These are phyloP conservation scores for Colletotrichum incanum DNA, from an alignment of 2,329 filamentous ascomycete species.

Conservation along the genomic window DNA sequence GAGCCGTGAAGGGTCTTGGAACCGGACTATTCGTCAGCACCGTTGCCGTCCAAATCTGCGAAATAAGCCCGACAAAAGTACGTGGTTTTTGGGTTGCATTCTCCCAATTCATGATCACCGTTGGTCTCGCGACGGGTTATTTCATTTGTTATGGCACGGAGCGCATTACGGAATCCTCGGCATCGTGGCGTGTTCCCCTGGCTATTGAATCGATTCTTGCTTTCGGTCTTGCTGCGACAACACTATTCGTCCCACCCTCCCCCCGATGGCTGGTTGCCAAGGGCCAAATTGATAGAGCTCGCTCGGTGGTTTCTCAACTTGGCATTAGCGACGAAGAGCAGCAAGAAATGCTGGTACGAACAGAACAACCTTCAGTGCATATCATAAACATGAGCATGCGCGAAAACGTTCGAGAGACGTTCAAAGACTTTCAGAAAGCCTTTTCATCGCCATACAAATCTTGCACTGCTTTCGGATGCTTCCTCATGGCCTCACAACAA, in stretches of 20 bases:
- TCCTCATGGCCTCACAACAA: conserved; percentile 69
- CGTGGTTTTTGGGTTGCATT: conserved; percentile 67
- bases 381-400: conserved; percentile 49
- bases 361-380: conserved; percentile 42
- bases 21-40: conserved; percentile 71
- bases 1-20: conserved; percentile 70
- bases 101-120: conserved; percentile 67
- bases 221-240: conserved; percentile 50
- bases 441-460: conserved; percentile 54
- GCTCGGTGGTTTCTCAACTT: conserved; percentile 3
- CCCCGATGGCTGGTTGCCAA: conserved; percentile 70
- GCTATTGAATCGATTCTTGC: conserved; percentile 56
- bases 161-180: conserved; percentile 56
- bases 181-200: conserved; percentile 71
- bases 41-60: conserved; percentile 69
- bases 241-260: conserved; percentile 62
- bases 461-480: conserved; percentile 68
- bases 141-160: conserved; percentile 75
- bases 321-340: conserved; percentile 25
- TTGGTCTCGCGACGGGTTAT: conserved; percentile 69
- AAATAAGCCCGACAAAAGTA: conserved; percentile 68
- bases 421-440: conserved; percentile 48
- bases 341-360: conserved; percentile 5
- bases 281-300: conserved; percentile 61
- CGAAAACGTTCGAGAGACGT: conserved; percentile 48